A percentile compares a stretch with the other conserved stretches of the same genome.
These are phyloP conservation scores for Capsicum chinense DNA, from an alignment of 257 asterid species.

Conservation along the genomic window DNA sequence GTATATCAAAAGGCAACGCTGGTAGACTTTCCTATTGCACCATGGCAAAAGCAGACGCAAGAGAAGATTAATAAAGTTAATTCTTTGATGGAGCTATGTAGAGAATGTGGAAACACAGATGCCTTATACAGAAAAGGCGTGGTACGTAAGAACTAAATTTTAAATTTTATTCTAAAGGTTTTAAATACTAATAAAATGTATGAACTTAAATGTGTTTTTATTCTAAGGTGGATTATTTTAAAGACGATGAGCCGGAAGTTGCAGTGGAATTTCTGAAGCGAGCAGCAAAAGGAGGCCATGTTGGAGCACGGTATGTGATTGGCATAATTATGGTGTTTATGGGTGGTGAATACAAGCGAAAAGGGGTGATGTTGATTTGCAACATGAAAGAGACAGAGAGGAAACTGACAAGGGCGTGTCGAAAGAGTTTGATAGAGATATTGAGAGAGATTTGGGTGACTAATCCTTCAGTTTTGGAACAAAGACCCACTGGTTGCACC, in stretches of 20 bases:
- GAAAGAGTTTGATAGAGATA: not conserved
- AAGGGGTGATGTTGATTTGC: not conserved
- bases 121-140: not conserved
- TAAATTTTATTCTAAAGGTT: not conserved
- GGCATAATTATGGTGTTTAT: not conserved
- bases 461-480: not conserved
- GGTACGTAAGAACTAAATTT: not conserved
- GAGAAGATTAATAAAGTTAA: not conserved
- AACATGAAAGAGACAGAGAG: not conserved
- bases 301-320: conserved; percentile 6
- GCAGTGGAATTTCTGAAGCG: not conserved
- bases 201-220: not conserved
- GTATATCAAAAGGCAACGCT: not conserved
- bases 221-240: not conserved
- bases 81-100: not conserved
- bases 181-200: not conserved
- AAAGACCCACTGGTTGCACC: not conserved
- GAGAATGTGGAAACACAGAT: not conserved
- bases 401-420: not conserved
- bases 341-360: not conserved
- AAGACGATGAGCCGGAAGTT: not conserved
- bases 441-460: not conserved
- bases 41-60: not conserved
- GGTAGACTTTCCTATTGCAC: not conserved
- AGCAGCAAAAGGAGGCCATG: conserved; percentile 21